Evolutionary conservation across 75 land plant genomes (phyloP).

Genomic region (Pinus albicaulis): DNA sequence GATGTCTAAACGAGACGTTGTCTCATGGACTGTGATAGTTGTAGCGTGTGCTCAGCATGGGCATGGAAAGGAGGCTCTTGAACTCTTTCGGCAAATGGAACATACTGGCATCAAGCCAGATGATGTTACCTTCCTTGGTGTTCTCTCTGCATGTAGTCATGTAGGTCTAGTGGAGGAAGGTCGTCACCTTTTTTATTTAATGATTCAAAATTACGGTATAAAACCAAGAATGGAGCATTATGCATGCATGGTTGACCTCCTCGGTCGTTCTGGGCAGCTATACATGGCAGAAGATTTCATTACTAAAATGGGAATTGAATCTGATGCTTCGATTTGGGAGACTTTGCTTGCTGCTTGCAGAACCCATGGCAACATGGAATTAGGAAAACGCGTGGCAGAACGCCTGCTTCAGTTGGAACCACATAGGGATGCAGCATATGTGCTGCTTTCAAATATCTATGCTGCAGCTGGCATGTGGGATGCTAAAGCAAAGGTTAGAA

Average conservation of each 20-base stretch:
- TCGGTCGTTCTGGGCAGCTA: slow-evolving; percentile 41
- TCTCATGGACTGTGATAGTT: slow-evolving; percentile 55
- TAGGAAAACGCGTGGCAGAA: slow-evolving; percentile 36
- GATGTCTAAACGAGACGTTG: slow-evolving; percentile 11
- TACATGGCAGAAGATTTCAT: slow-evolving; percentile 36
- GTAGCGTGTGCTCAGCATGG: slow-evolving; percentile 47
- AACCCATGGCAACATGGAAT: slow-evolving; percentile 37
- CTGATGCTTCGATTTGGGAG: slow-evolving; percentile 44
- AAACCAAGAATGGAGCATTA: slow-evolving; percentile 40
- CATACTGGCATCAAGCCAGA: slow-evolving; percentile 35
- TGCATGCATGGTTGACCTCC: slow-evolving; percentile 49
- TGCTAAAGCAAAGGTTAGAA: slow-evolving; percentile 28
- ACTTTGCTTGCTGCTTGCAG: slow-evolving; percentile 49
- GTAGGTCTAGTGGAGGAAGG: slow-evolving; percentile 45
- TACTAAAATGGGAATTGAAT: slow-evolving; percentile 28
- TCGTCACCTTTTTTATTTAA: slow-evolving; percentile 26
- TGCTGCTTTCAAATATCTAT: slow-evolving; percentile 42
- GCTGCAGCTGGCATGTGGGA: slow-evolving; percentile 45
- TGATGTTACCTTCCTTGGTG: slow-evolving; percentile 39
- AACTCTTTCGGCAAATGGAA: slow-evolving; percentile 33
- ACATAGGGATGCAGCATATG: slow-evolving; percentile 32
- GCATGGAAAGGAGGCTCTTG: slow-evolving; percentile 25
- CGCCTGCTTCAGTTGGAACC: slow-evolving; percentile 37
- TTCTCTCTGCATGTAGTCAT: slow-evolving; percentile 56
- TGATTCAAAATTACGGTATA: slow-evolving; percentile 31